These are phyloP conservation scores for Volutella citrinella DNA, from an alignment of 2,329 filamentous ascomycete species.

Conservation along the genomic window DNA sequence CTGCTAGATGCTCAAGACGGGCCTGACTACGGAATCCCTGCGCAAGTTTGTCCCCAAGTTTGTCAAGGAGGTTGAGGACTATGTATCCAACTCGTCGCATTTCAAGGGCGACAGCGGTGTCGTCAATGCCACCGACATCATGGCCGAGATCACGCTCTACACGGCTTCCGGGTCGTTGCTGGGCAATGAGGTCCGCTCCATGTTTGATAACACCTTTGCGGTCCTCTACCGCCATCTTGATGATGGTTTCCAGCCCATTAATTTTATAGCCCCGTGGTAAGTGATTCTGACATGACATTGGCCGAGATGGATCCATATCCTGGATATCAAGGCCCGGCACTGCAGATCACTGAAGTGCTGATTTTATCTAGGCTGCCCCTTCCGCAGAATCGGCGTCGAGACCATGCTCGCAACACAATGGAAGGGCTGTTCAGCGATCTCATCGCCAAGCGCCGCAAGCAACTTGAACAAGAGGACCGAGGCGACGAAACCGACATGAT, in stretches of 20 bases:
- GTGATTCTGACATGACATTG: too few species aligned
- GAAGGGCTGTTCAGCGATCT: slow-evolving; percentile 77
- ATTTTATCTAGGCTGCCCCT: too few species aligned
- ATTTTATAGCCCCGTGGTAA: slow-evolving; percentile 87
- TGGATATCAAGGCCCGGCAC: too few species aligned
- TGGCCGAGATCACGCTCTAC: slow-evolving; percentile 86
- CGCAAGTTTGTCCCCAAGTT: slow-evolving; percentile 75
- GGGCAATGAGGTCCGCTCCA: slow-evolving; percentile 75
- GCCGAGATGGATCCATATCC: too few species aligned
- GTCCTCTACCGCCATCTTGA: slow-evolving; percentile 83
- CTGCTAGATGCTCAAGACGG: slow-evolving; percentile 70
- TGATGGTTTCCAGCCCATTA: slow-evolving; percentile 83
- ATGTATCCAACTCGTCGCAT: slow-evolving; percentile 61
- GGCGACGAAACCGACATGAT: slow-evolving; percentile 71
- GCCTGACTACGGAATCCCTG: slow-evolving; percentile 70
- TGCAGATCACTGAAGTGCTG: too few species aligned
- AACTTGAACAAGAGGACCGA: slow-evolving; percentile 42
- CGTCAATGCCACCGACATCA: slow-evolving; percentile 67
- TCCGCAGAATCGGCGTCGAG: slow-evolving; percentile 78
- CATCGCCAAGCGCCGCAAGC: slow-evolving; percentile 64
- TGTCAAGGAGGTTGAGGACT: slow-evolving; percentile 68
- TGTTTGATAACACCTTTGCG: slow-evolving; percentile 77
- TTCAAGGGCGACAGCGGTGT: slow-evolving; percentile 67
- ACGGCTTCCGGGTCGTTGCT: slow-evolving; percentile 84
- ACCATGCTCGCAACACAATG: slow-evolving; percentile 76